Evolutionary conservation across 73 alveolate species (phyloP), one percentile per base, ranked within the genome.

Genomic region (Paramecium bursaria): DNA sequence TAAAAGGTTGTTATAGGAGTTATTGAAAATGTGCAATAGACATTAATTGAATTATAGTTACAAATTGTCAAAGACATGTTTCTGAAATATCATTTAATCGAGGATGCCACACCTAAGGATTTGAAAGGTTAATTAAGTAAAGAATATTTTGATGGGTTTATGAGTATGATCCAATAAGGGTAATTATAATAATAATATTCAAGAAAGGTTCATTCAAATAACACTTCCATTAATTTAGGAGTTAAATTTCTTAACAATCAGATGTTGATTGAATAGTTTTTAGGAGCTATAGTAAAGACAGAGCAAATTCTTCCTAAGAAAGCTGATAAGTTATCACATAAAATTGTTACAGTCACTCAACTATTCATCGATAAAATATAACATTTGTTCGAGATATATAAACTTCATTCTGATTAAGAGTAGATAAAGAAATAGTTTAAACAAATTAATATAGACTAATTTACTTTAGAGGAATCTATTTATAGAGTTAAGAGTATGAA

Each of bases 291-390:
- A 0, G 82, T 67, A 11, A 67, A 67, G 23, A 67, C 82, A 21
- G 82, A 67, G 44, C 13, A 67, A 39, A 47, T 67, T 4, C 44
- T 67, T 39, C 82, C 82, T 0, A 67, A 67, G 44, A 67, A 67
- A 13, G 82, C 82, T 15, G 82, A 67, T 42, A 67, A 67, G 44
- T 67, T 67, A 67, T 15, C 33, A 67, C 82, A 67, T 42, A 67
- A 67, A 67, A 17, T 67, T 2, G 55, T 67, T 3, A 27, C 47
- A 15, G 1, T 67, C 14, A 42, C 50, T 67, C 22, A 67, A 33
- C 21, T 35, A 15, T 67, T 35, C 44, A 25, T 67, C 23, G 82
- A 67, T 22, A 67, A 67, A 44, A 42, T 67, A 1, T 42, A 67
- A 35, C 33, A 67, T 67, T 25, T 67, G 1, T 17, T 67, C 60